Percentiles rank a stretch among this genome's conserved stretches.
Evolutionary conservation across 2,329 filamentous ascomycete genomes (phyloP).

Genomic region (Stachybotrys chlorohalonatus): DNA sequence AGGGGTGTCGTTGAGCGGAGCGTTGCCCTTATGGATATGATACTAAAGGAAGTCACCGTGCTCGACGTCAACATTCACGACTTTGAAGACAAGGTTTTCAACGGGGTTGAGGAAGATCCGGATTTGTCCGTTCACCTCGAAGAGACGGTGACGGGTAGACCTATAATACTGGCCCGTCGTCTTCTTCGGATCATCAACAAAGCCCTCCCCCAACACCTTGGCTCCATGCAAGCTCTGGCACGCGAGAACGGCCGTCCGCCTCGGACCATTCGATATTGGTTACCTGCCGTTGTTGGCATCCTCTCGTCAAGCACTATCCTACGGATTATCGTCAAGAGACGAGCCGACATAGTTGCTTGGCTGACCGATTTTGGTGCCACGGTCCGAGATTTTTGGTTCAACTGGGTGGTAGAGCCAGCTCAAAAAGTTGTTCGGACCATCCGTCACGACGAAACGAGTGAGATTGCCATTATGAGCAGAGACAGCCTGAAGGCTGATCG

Average conservation of each 20-base stretch:
- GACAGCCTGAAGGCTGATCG: constrained; percentile 84
- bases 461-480: constrained; percentile 94
- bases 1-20: constrained; percentile 72
- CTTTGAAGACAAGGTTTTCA: constrained; percentile 58
- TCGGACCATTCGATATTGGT: constrained; percentile 75
- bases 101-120: constrained; percentile 51
- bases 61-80: constrained; percentile 53
- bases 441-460: constrained; percentile 81
- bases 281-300: constrained; percentile 61
- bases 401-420: constrained; percentile 87
- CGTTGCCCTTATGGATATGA: constrained; percentile 76
- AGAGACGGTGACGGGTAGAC: constrained; percentile 38
- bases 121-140: constrained; percentile 45
- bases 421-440: constrained; percentile 84
- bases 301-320: constrained; percentile 84
- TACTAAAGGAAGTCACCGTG: constrained; percentile 62
- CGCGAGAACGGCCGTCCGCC: constrained; percentile 66
- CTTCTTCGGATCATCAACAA: constrained; percentile 60
- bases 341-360: constrained; percentile 73
- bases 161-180: constrained; percentile 54
- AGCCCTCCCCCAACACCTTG: constrained; percentile 59
- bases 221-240: constrained; percentile 45
- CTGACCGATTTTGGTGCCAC: constrained; percentile 71
- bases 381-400: constrained; percentile 81
- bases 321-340: constrained; percentile 63